Conservation (phyloP, 768 basidiomycete genomes). For the Cyclocybe aegerita region DNA sequence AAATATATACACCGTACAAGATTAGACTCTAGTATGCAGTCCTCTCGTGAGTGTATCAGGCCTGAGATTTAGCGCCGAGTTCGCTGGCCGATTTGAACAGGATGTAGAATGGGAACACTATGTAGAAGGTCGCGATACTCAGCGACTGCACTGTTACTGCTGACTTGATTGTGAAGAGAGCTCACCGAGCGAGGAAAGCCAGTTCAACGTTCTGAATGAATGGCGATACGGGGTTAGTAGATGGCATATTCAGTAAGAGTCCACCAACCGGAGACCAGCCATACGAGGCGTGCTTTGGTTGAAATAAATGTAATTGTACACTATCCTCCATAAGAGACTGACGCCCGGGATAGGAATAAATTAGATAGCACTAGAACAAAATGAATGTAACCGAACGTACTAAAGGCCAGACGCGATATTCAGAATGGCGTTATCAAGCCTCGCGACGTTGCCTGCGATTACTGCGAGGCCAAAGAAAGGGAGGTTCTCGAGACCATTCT, state of each 20-base stretch:
- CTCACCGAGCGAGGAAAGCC: constrained; percentile 10
- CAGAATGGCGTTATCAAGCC: constrained; percentile 20
- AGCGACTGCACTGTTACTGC: neutral
- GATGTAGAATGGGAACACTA: neutral
- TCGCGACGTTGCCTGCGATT: constrained; percentile 19
- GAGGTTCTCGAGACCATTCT: constrained; percentile 23
- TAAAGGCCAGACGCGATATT: constrained; percentile 26
- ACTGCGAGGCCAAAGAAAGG: constrained; percentile 22
- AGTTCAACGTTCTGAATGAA: constrained; percentile 6
- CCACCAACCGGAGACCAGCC: constrained; percentile 10
- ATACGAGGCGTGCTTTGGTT: constrained; percentile 10
- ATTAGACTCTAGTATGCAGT: too few species aligned
- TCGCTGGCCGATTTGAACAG: too few species aligned
- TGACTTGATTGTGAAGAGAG: neutral
- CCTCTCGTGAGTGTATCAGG: too few species aligned
- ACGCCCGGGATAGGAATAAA: neutral
- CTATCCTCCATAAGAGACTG: constrained; percentile 13
- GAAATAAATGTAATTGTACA: constrained; percentile 22
- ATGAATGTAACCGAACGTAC: constrained; percentile 1
- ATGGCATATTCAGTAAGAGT: neutral
- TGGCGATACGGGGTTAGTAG: neutral
- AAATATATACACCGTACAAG: too few species aligned
- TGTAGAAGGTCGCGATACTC: too few species aligned
- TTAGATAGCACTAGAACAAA: neutral
- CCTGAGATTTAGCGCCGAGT: too few species aligned